These are phyloP conservation scores for Nannochloris sp. DNA, from an alignment of 139 green algal species.

Conservation along the genomic window DNA sequence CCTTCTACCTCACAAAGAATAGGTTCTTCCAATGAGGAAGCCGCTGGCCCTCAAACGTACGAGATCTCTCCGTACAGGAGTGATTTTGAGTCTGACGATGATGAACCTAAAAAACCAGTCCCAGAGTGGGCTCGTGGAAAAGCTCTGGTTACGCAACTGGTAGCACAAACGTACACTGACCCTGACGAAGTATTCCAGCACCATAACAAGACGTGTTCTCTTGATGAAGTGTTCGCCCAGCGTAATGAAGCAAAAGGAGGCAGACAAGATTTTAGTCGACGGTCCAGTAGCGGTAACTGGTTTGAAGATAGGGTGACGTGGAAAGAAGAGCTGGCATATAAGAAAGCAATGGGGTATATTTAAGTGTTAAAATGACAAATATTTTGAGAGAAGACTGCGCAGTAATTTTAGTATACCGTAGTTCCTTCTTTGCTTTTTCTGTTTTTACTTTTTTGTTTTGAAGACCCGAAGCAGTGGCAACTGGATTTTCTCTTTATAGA, in stretches of 20 bases:
- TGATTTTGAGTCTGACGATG: constrained; percentile 45
- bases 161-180: constrained; percentile 36
- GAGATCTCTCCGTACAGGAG: constrained; percentile 75
- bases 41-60: constrained; percentile 34
- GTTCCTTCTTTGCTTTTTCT: too few relatives aligned
- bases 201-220: constrained; percentile 56
- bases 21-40: neutral
- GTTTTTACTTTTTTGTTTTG: too few relatives aligned
- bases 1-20: neutral
- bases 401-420: too few relatives aligned
- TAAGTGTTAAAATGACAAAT: too few relatives aligned
- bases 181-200: constrained; percentile 65
- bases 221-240: constrained; percentile 59
- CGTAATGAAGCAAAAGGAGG: neutral
- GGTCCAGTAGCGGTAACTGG: constrained; percentile 67
- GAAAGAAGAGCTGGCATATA: constrained; percentile 52
- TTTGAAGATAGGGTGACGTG: constrained; percentile 54
- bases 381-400: too few relatives aligned
- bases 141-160: constrained; percentile 37
- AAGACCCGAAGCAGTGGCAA: too few relatives aligned
- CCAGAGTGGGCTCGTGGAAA: constrained; percentile 56
- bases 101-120: constrained; percentile 52
- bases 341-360: constrained; percentile 51
- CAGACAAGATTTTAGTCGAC: constrained; percentile 43
- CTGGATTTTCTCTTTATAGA: too few relatives aligned